Base-by-base conservation (phyloP, 192 early-diverging fungal genomes). In the Coemansia sp. region DNA sequence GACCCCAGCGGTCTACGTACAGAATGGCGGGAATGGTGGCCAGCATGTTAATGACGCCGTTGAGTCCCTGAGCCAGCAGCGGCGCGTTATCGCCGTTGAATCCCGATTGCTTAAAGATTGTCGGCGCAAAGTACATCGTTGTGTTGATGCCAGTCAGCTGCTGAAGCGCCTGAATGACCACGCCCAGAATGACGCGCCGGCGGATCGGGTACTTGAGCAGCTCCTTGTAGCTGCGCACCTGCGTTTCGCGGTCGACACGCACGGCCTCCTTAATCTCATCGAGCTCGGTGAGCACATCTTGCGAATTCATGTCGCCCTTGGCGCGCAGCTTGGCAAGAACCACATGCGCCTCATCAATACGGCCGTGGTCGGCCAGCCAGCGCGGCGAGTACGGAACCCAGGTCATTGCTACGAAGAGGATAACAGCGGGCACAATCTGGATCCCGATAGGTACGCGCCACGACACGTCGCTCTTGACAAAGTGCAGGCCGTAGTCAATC, bases 131-230 rank as follows among this genome's bases (percentile, higher is more conserved):
- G 82, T 92, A 94, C 84, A 95, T 85, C 40, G 91, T 85, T 49
- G 89, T 84, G 69, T 94, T 96, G 77, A 94, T 90, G 45, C 92
- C 94, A 8, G 90, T 94, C 35, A 88, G 71, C 69, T 94, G 92
- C 62, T 91, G 89, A 69, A 90, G 87, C 21, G 84, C 80, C 62
- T 92, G 91, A 46, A 95, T 75, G 28, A 74, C 64, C 14, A 92
- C 70, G 24, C 90, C 90, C 16, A 89, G 65, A 35, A 87, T 57
- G 19, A 87, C 68, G 38, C 92, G 88, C 8, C 81, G 84, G 25
- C 75, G 58, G 19, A 81, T 71, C 14, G 84, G 84, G 57, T 65
- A 59, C 0, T 71, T 57, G 55, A 89, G 64, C 4, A 88, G 69
- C 47, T 89, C 87, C 6, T 40, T 5, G 61, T 91, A 91, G 50